Evolutionary conservation across 2,329 filamentous ascomycete genomes (phyloP).

Genomic region (Lasiodiplodia sp.): DNA sequence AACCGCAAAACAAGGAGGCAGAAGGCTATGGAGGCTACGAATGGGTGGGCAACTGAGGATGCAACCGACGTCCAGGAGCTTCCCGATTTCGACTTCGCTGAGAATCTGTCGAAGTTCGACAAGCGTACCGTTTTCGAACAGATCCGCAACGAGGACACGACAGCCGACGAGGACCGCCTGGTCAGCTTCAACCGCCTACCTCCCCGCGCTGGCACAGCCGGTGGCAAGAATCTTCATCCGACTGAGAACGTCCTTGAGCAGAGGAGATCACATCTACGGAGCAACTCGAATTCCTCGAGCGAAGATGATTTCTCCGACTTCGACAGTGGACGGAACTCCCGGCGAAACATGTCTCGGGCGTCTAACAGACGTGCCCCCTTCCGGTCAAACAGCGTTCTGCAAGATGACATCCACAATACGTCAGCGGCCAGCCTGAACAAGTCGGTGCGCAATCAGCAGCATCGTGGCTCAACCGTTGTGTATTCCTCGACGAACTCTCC

Average conservation of each 20-base stretch:
- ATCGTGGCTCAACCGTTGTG: conserved; percentile 26
- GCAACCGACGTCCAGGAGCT: conserved; percentile 93
- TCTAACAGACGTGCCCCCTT: conserved; percentile 48
- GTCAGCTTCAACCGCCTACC: conserved; percentile 82
- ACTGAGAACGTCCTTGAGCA: conserved; percentile 88
- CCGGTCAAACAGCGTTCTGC: conserved; percentile 50
- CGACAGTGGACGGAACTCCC: conserved; percentile 47
- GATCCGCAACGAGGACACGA: conserved; percentile 85
- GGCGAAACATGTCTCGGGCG: conserved; percentile 49
- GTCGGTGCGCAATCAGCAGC: conserved; percentile 23
- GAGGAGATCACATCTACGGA: conserved; percentile 40
- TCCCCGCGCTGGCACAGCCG: conserved; percentile 57
- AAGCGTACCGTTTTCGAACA: conserved; percentile 91
- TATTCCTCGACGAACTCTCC: conserved; percentile 44
- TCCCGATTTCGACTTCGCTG: conserved; percentile 93
- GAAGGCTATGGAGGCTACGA: conserved; percentile 65
- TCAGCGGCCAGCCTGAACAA: conserved; percentile 36
- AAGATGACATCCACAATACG: conserved; percentile 45
- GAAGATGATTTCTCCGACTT: conserved; percentile 48
- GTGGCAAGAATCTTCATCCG: conserved; percentile 88
- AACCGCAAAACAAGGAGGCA: conserved; percentile 56
- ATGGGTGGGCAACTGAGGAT: conserved; percentile 95
- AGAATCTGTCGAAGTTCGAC: conserved; percentile 91
- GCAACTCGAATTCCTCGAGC: conserved; percentile 39
- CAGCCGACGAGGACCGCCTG: conserved; percentile 88